Base-by-base conservation (phyloP, 192 early-diverging fungal species). In the Coemansia sp. region DNA sequence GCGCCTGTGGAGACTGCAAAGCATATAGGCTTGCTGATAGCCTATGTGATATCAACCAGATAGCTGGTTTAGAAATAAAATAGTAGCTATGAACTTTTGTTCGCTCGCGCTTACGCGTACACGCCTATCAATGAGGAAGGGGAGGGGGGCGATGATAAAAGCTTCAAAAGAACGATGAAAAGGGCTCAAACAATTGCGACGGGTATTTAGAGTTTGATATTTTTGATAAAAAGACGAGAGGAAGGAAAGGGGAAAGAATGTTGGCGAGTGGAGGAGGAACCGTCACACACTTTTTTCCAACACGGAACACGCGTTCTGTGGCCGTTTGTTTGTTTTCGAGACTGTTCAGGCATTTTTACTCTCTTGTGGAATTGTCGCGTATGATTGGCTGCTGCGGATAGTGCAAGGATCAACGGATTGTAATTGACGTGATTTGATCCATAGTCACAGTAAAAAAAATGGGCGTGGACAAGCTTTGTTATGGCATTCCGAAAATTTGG, bases 131-230 rank as follows among this genome's bases (percentile, higher is more conserved):
- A 46, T 5, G 12, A 46, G 15, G 44, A 18, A 16, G 18, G 14
- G 39, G 1, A 41, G 9, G 39, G 2, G n/a, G n/a, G n/a, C 39
- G 5, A 8, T 12, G 39, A 21, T 3, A 8, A 21, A 20, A n/a
- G 48, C 6, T 49, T 7, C 11, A 49, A 49, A 48, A 2, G 48
- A n/a, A 26, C 30, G 30, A 30, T 30, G 30, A 30, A 30, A 30
- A 30, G 30, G 21, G 51, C 21, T 24, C 23, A 53, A 2, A 16
- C 11, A 53, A 26, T 9, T 11, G 23, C 24, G 11, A 26, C 10
- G 6, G 10, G 46, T 26, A 57, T 57, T 66, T 66, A 56, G 51
- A 57, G 41, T 45, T 55, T 67, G 65, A 67, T 67, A 55, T 18
- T 46, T 8, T 44, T 49, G 53, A 15, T 45, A 34, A 48, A n/a